phyloP scores from a whole-genome alignment of 257 asterid species.

The Verbascum thapsus region DNA sequence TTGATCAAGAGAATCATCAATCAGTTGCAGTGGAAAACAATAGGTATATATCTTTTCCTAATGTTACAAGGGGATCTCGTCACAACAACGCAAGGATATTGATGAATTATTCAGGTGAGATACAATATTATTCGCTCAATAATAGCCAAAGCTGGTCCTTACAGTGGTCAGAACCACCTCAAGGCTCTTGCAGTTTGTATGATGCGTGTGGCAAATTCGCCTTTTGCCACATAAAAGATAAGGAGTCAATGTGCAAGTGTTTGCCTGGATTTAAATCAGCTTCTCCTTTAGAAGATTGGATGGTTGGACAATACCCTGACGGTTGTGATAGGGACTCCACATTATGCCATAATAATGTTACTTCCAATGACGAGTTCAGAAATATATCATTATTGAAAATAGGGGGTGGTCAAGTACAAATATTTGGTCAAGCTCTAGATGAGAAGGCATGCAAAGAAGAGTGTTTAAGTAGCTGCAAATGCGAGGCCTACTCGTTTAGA shows the following conservation, averaged over 20 bases:
- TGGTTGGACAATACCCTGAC: background rate
- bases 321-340: slow-evolving; percentile 27
- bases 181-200: slow-evolving; percentile 25
- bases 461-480: slow-evolving; percentile 31
- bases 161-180: slow-evolving; percentile 32
- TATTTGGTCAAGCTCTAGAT: background rate
- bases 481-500: slow-evolving; percentile 33
- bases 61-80: background rate
- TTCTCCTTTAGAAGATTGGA: slow-evolving; percentile 20
- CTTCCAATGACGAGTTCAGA: slow-evolving; percentile 21
- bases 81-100: slow-evolving; percentile 21
- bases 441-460: slow-evolving; percentile 24
- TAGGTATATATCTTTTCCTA: background rate
- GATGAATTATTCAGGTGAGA: slow-evolving; percentile 39
- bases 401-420: background rate
- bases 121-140: slow-evolving; percentile 40
- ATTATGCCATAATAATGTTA: slow-evolving; percentile 29
- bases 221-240: slow-evolving; percentile 18
- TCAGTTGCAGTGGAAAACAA: no score
- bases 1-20: background rate
- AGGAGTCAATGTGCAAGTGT: slow-evolving; percentile 32
- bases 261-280: slow-evolving; percentile 33
- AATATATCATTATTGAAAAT: slow-evolving; percentile 10
- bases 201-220: slow-evolving; percentile 38
- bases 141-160: no score